A percentile compares a stretch with the other conserved stretches of the same genome.
phyloP scores from a whole-genome alignment of 164 flowering plant genomes.

The Sedum album region DNA sequence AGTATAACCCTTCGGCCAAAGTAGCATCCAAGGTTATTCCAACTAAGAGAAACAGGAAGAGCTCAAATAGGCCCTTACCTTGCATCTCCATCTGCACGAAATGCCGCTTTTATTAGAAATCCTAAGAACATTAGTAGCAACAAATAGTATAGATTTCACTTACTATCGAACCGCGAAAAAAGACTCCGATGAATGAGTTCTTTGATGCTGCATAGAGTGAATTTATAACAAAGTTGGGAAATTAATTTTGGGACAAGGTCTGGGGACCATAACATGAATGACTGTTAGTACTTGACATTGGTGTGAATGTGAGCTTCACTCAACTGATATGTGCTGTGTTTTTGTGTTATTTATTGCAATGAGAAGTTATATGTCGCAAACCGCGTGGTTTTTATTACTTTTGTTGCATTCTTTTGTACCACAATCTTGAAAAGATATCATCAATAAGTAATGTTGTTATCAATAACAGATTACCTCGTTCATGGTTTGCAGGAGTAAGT shows the following conservation, averaged over 20 bases:
- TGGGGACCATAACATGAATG: no score
- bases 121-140: no score
- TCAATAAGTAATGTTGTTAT: not conserved
- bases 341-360: constrained; percentile 2
- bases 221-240: no score
- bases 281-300: no score
- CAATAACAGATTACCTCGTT: not conserved
- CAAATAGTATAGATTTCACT: no score
- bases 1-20: not conserved
- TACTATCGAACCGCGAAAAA: not conserved
- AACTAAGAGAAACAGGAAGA: not conserved
- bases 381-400: constrained; percentile 6
- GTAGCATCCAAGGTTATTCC: not conserved
- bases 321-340: not conserved
- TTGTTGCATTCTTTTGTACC: not conserved
- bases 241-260: no score
- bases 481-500: no score
- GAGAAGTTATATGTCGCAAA: not conserved
- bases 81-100: not conserved
- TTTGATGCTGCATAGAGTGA: no score
- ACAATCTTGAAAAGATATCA: not conserved
- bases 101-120: not conserved
- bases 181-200: not conserved
- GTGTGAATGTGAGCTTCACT: no score
- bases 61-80: not conserved